Percentiles rank a stretch among this genome's conserved stretches.
phyloP scores from a whole-genome alignment of 352 stramenopile species.

The Phytopythium chamaehyphon region DNA sequence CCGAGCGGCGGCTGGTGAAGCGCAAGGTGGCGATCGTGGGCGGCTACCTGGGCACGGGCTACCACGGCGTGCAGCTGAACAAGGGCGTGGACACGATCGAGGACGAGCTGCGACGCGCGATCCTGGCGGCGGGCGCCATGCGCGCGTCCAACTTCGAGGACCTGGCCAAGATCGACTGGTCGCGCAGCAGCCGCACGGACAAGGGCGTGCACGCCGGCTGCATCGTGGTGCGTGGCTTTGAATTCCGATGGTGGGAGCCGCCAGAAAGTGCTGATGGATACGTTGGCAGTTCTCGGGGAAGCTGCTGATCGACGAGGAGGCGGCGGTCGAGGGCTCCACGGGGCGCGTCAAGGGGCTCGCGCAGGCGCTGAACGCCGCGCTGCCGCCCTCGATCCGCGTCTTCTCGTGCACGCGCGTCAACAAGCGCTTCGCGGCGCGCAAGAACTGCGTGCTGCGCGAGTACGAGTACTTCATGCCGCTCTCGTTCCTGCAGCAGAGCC shows the following conservation, averaged over 20 bases:
- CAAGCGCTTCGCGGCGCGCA: conserved; percentile 87
- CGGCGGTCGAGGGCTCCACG: conserved; percentile 44
- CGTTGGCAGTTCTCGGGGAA: conserved; percentile 77
- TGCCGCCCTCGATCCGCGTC: conserved; percentile 80
- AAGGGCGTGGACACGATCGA: conserved; percentile 83
- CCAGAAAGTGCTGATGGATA: not conserved
- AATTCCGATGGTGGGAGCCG: no score
- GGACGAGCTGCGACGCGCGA: conserved; percentile 67
- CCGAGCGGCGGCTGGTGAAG: conserved; percentile 44
- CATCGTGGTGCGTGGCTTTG: conserved; percentile 83
- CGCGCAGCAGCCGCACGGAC: conserved; percentile 87
- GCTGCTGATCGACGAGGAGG: conserved; percentile 78
- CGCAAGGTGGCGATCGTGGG: conserved; percentile 86
- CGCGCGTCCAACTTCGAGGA: conserved; percentile 87
- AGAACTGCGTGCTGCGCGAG: conserved; percentile 83
- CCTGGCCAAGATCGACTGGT: conserved; percentile 88
- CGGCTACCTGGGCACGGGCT: conserved; percentile 79
- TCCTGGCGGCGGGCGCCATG: conserved; percentile 80
- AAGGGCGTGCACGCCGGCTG: conserved; percentile 89
- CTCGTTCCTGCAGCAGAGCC: conserved; percentile 57
- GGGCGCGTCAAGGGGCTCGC: conserved; percentile 56
- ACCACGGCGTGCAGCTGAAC: conserved; percentile 78
- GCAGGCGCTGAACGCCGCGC: conserved; percentile 67
- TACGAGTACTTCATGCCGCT: conserved; percentile 92
- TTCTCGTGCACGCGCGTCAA: conserved; percentile 88